Base-by-base conservation (phyloP, 768 basidiomycete genomes). In the Rhizopogon vulgaris region DNA sequence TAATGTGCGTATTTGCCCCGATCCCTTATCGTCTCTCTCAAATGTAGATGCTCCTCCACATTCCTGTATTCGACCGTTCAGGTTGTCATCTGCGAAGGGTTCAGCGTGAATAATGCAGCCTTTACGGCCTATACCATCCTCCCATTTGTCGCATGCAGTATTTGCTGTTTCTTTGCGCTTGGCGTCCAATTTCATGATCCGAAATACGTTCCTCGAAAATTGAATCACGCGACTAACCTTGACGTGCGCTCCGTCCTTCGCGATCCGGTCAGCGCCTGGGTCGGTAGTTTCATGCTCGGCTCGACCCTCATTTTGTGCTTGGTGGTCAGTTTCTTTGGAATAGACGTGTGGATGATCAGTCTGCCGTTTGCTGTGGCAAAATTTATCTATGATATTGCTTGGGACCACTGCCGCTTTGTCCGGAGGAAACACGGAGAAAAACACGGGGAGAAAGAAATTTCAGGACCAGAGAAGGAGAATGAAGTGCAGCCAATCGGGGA, bases 51-150 rank as follows among this genome's bases (percentile, higher is more conserved):
- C 28, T 1, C 30, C 3, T 34, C 30, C 3, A 17, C 47, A 9
- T 45, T 6, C 11, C 3, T 40, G 17, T 6, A 47, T 32, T 4
- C 38, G 12, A 52, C 70, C 5, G 28, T 14, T 30, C 49, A 67
- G 67, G 60, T 96, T 18, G 87, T 98, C 42, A 82, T 96, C 22
- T 88, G 90, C 46, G 91, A 90, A 49, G 90, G 91, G 0, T 93
- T 96, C 64, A 63, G 72, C 4, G 76, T 95, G 41, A 85, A 87
- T 45, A 89, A 90, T 56, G 78, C 80, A 8, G 80, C 82, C 0
- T 94, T 87, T 68, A 89, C 87, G 0, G 87, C 85, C 0, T 92
- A 92, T 69, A 81, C 87, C 14, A 85, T 90, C 45, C 71, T 94
- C 11, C 91, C 93, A 0, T 88, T 92, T 60, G 63, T 94, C 27